These are phyloP conservation scores for Solanum paucissectum DNA, from an alignment of 257 asterid species.

Conservation along the genomic window DNA sequence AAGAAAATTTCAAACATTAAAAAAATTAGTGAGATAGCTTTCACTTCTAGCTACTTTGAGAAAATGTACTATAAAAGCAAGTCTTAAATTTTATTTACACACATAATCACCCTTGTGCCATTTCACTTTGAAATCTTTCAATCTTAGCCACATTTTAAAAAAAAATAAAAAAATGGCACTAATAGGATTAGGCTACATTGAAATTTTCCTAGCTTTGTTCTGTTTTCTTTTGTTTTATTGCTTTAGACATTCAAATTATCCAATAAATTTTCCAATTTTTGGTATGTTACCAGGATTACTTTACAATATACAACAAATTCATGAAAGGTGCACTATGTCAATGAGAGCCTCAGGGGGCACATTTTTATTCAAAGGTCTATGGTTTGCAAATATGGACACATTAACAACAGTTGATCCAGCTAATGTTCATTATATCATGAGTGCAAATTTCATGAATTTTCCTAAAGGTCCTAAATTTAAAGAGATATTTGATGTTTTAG, in stretches of 20 bases:
- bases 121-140: not conserved
- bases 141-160: not conserved
- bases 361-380: conserved; percentile 32
- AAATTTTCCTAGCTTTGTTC: conserved; percentile 8
- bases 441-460: conserved; percentile 30
- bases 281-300: conserved; percentile 34
- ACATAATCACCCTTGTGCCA: not conserved
- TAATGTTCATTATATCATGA: conserved; percentile 44
- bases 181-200: conserved; percentile 7
- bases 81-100: not conserved
- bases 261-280: conserved; percentile 32
- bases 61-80: not conserved
- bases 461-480: conserved; percentile 44
- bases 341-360: conserved; percentile 22
- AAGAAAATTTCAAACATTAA: not conserved
- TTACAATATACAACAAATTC: conserved; percentile 20
- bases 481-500: conserved; percentile 42
- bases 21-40: not conserved
- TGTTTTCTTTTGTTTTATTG: conserved; percentile 11
- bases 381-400: conserved; percentile 44
- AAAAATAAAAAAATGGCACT: not conserved
- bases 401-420: conserved; percentile 36
- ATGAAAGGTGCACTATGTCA: conserved; percentile 12
- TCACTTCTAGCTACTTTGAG: not conserved
- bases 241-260: not conserved